Conservation (phyloP, 768 basidiomycete genomes). For the Flagelloscypha sp. region DNA sequence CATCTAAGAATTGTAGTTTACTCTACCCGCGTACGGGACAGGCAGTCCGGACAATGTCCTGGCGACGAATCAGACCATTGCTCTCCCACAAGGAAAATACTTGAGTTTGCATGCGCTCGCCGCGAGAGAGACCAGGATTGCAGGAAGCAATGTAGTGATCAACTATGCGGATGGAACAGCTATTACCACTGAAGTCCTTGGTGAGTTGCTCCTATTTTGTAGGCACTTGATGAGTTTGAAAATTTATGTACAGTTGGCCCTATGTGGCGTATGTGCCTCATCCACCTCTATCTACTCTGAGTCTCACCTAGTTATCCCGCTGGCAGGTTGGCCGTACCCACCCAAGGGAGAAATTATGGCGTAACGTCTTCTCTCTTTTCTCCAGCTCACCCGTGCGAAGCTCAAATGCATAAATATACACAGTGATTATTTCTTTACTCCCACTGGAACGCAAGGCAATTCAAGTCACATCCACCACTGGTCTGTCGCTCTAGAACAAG, state of each 20-base stretch:
- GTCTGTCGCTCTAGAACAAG: too few species aligned
- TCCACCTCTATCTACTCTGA: background rate
- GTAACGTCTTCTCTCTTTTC: too few species aligned
- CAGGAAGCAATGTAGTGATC: too few species aligned
- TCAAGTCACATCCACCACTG: constrained; percentile 35
- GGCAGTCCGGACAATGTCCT: constrained; percentile 9
- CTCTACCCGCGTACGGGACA: too few species aligned
- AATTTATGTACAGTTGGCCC: too few species aligned
- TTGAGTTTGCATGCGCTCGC: too few species aligned
- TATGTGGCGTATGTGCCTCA: constrained; percentile 3
- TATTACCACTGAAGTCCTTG: constrained; percentile 3
- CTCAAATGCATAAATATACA: constrained; percentile 7
- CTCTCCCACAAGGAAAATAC: constrained; percentile 4
- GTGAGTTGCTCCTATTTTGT: constrained; percentile 7
- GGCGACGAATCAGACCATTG: constrained; percentile 4
- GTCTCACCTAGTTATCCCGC: too few species aligned
- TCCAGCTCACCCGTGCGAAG: background rate
- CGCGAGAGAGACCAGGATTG: too few species aligned
- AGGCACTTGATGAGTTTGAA: constrained; percentile 7
- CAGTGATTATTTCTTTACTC: constrained; percentile 2
- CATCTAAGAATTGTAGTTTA: too few species aligned
- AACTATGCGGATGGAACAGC: constrained; percentile 7
- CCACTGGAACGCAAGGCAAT: constrained; percentile 24
- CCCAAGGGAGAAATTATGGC: too few species aligned
- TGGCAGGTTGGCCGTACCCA: too few species aligned